Evolutionary conservation across 1,284 basidiomycete genomes (phyloP), one percentile per base, ranked within the genome.

Genomic region (Fistulina hepatica): DNA sequence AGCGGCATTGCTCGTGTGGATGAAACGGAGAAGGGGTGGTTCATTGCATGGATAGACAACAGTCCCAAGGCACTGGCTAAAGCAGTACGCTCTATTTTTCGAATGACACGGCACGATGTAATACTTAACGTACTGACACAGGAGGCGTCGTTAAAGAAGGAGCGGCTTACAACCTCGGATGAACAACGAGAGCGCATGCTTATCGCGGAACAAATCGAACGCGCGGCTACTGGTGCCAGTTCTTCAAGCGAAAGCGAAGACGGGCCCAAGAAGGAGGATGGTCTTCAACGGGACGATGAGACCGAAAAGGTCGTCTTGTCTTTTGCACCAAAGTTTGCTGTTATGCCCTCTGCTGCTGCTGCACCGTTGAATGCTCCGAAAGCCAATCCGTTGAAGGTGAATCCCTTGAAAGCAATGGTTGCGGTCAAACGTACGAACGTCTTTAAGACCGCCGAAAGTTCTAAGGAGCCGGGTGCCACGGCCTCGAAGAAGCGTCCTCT

Each of bases 11-110:
- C 82, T 3, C 75, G 85, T 47, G 95, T 97, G 16, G 94, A 98
- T 55, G 94, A 98, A 63, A 95, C 90, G 34, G 94, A 97, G 61
- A 92, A 97, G 63, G 94, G 93, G 3, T 92, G 90, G 79, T 97
- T 90, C 60, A 73, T 99, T 48, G 77, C 81, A 27, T 99, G 95
- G 94, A 85, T 98, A 43, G 95, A 99, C 59, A 97, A 75, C 57
- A 85, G 83, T 40, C 93, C 95, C 2, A 88, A 90, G 50, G 92
- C 95, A 3, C 67, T 97, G 21, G 86, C 86, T 5, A 84, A 92
- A 62, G 83, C 85, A 60, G 85, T 82, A 48, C 55, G 75, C 65
- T 27, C 40, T 20, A 5, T 26, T 37, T 42, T n/a, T 16, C 10
- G 28, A 15, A 9, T 13, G 13, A 13, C 13, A n/a, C n/a, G 30